Conservation (phyloP, 1,284 basidiomycete genomes). For the Marasmius sp. region DNA sequence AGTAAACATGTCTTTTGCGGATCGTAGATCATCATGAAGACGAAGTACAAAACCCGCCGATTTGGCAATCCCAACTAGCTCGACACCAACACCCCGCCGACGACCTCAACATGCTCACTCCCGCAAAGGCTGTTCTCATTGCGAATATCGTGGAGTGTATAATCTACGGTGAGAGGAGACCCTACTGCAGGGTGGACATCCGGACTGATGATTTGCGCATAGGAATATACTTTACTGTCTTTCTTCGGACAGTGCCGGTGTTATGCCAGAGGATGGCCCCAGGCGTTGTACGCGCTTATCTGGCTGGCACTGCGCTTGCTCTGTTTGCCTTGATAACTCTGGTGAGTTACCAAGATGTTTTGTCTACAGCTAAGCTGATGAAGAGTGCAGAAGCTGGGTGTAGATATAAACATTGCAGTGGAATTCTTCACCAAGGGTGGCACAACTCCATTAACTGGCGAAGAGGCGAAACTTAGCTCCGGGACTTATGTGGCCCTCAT, state of each 20-base stretch:
- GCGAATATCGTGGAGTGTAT: conserved; percentile 9
- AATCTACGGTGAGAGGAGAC: conserved; percentile 5
- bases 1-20: too few species aligned
- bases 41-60: too few species aligned
- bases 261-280: neutral
- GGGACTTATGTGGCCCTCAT: conserved; percentile 10
- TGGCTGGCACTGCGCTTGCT: neutral
- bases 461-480: conserved; percentile 11
- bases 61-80: too few species aligned
- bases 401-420: conserved; percentile 10
- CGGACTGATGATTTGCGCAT: neutral
- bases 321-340: conserved; percentile 13
- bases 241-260: neutral
- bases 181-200: neutral
- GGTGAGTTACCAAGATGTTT: neutral
- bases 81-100: too few species aligned
- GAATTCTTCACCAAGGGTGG: conserved; percentile 9
- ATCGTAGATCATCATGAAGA: too few species aligned
- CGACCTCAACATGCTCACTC: neutral
- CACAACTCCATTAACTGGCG: conserved; percentile 7
- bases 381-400: conserved; percentile 5
- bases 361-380: neutral
- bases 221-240: conserved; percentile 6
- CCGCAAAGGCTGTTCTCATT: conserved; percentile 8
- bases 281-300: conserved; percentile 4